Percentiles rank a stretch among this genome's conserved stretches.
These are phyloP conservation scores for Pseudoneurospora amorphoporcata DNA, from an alignment of 495 filamentous ascomycete genomes.

Conservation along the genomic window DNA sequence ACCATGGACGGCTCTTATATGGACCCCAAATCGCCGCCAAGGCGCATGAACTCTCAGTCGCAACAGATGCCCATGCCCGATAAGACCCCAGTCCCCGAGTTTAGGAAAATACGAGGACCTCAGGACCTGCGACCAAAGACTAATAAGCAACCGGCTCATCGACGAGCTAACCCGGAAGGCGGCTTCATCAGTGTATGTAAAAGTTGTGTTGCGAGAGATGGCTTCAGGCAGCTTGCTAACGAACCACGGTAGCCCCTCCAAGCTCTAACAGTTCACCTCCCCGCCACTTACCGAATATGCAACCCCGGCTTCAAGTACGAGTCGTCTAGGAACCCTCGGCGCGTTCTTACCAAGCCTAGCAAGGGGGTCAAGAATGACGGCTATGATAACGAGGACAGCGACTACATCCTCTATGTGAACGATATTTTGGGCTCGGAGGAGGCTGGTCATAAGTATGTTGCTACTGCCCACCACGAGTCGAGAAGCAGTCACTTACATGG, in stretches of 20 bases:
- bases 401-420: slow-evolving; percentile 99
- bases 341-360: slow-evolving; percentile 98
- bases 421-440: slow-evolving; percentile 98
- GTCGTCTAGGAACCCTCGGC: slow-evolving; percentile 91
- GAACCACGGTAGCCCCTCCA: slow-evolving; percentile 63
- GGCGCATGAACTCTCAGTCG: slow-evolving; percentile 39
- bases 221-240: slow-evolving; percentile 3
- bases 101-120: slow-evolving; percentile 61
- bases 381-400: slow-evolving; percentile 97
- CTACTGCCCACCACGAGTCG: not conserved
- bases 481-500: not conserved
- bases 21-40: slow-evolving; percentile 61
- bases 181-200: slow-evolving; percentile 91
- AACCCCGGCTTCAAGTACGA: slow-evolving; percentile 99
- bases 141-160: slow-evolving; percentile 79
- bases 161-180: slow-evolving; percentile 91
- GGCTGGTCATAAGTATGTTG: slow-evolving; percentile 85
- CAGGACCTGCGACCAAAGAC: slow-evolving; percentile 72
- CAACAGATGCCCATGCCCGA: slow-evolving; percentile 35
- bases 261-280: slow-evolving; percentile 88
- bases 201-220: not conserved
- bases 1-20: slow-evolving; percentile 63
- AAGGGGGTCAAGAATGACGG: slow-evolving; percentile 99
- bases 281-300: slow-evolving; percentile 94
- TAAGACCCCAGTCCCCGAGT: slow-evolving; percentile 75